A percentile compares a stretch with the other conserved stretches of the same genome.
These are phyloP conservation scores for Schizophyllum amplum DNA, from an alignment of 1,284 basidiomycete species.

Conservation along the genomic window DNA sequence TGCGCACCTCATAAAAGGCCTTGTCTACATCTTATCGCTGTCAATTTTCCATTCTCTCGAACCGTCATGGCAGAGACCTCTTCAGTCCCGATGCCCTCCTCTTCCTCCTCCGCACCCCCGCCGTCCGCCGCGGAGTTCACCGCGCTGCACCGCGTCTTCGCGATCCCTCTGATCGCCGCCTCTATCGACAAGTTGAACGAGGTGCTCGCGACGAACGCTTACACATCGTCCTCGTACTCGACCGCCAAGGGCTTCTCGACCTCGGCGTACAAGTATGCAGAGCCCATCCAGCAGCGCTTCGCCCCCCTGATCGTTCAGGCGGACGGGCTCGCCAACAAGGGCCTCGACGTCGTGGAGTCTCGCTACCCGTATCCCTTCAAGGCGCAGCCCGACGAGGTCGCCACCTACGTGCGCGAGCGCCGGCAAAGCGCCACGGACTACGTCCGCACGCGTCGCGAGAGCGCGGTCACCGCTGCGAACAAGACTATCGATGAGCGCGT, in stretches of 20 bases:
- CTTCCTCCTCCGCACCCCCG: conserved; percentile 2
- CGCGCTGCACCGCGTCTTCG: conserved; percentile 50
- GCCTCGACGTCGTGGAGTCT: conserved; percentile 62
- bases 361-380: conserved; percentile 71
- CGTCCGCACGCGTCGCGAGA: conserved; percentile 25
- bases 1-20: background rate
- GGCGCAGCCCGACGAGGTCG: conserved; percentile 61
- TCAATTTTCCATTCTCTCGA: conserved; percentile 3
- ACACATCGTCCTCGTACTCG: conserved; percentile 55
- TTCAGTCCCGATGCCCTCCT: conserved; percentile 13
- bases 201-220: conserved; percentile 48
- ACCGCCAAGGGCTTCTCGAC: conserved; percentile 52
- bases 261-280: conserved; percentile 51
- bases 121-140: conserved; percentile 43
- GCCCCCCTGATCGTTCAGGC: conserved; percentile 57
- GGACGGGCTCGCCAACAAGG: conserved; percentile 62
- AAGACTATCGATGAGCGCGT: conserved; percentile 61
- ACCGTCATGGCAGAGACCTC: conserved; percentile 11
- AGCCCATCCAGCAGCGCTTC: conserved; percentile 55
- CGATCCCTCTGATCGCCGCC: conserved; percentile 63
- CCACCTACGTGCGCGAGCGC: conserved; percentile 46
- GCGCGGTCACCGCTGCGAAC: conserved; percentile 24
- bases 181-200: conserved; percentile 51
- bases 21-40: background rate
- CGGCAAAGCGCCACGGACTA: conserved; percentile 40